These are phyloP conservation scores for Blumeria graminis DNA, from an alignment of 2,329 filamentous ascomycete genomes.

Conservation along the genomic window DNA sequence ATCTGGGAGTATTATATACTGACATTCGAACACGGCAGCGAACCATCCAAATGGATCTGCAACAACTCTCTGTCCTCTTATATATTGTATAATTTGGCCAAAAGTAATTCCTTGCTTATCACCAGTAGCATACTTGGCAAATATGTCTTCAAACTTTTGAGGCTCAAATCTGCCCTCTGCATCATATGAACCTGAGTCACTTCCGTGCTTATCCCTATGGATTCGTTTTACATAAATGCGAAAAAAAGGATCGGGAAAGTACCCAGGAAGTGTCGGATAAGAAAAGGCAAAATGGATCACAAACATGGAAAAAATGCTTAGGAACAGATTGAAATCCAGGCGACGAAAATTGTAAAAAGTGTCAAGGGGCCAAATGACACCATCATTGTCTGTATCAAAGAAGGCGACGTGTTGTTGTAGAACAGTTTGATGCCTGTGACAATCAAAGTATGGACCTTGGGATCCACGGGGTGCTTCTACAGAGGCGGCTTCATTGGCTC, in stretches of 20 bases:
- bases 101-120: slow-evolving; percentile 18
- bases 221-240: slow-evolving; percentile 15
- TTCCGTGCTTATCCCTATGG: slow-evolving; percentile 21
- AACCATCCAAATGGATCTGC: slow-evolving; percentile 20
- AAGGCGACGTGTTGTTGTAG: slow-evolving; percentile 28
- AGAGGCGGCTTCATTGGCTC: slow-evolving; percentile 20
- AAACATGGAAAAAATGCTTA: slow-evolving; percentile 21
- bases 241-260: slow-evolving; percentile 20
- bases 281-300: slow-evolving; percentile 27
- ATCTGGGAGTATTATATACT: slow-evolving; percentile 5
- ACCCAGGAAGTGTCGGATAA: slow-evolving; percentile 21
- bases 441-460: slow-evolving; percentile 16
- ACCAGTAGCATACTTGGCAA: slow-evolving; percentile 20
- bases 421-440: slow-evolving; percentile 19
- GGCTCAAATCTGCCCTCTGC: slow-evolving; percentile 24
- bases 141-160: slow-evolving; percentile 26
- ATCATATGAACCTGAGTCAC: slow-evolving; percentile 23
- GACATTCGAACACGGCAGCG: slow-evolving; percentile 15
- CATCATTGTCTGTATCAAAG: slow-evolving; percentile 26
- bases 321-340: slow-evolving; percentile 21
- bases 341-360: slow-evolving; percentile 23
- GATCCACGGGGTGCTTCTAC: slow-evolving; percentile 20
- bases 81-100: slow-evolving; percentile 16
- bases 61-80: slow-evolving; percentile 19
- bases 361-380: slow-evolving; percentile 27